Conservation (phyloP, 2,329 filamentous ascomycete species). For the Diaporthe capsici region DNA sequence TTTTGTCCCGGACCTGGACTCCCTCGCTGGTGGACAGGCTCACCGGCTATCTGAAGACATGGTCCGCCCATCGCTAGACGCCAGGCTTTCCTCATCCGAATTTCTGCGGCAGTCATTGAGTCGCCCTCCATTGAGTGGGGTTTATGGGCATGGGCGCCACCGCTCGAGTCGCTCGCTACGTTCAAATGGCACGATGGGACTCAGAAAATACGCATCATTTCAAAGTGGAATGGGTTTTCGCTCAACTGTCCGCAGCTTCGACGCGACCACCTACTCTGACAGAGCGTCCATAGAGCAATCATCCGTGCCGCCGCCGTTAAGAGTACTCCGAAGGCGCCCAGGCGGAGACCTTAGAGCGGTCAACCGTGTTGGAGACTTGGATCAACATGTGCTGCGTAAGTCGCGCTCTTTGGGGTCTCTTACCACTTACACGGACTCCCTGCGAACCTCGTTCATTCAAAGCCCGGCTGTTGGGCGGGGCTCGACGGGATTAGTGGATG, state of each 20-base stretch:
- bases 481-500: slow-evolving; percentile 60
- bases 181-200: slow-evolving; percentile 66
- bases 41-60: slow-evolving; percentile 52
- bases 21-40: slow-evolving; percentile 47
- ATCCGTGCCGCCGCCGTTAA: slow-evolving; percentile 67
- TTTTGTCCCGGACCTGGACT: slow-evolving; percentile 62
- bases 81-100: slow-evolving; percentile 46
- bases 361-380: slow-evolving; percentile 74
- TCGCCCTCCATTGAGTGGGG: slow-evolving; percentile 52
- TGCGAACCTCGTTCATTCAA: slow-evolving; percentile 69
- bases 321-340: slow-evolving; percentile 78
- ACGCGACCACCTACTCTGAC: slow-evolving; percentile 70
- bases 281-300: slow-evolving; percentile 61
- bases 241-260: slow-evolving; percentile 71
- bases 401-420: slow-evolving; percentile 73
- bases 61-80: slow-evolving; percentile 51
- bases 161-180: slow-evolving; percentile 64
- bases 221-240: slow-evolving; percentile 67
- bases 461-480: slow-evolving; percentile 53
- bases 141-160: slow-evolving; percentile 59
- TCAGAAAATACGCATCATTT: slow-evolving; percentile 71
- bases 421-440: slow-evolving; percentile 72
- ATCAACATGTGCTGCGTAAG: slow-evolving; percentile 62
- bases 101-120: slow-evolving; percentile 50
- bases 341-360: slow-evolving; percentile 82